These are phyloP conservation scores for Toxoplasma gondii DNA, from an alignment of 169 alveolate species.

Conservation along the genomic window DNA sequence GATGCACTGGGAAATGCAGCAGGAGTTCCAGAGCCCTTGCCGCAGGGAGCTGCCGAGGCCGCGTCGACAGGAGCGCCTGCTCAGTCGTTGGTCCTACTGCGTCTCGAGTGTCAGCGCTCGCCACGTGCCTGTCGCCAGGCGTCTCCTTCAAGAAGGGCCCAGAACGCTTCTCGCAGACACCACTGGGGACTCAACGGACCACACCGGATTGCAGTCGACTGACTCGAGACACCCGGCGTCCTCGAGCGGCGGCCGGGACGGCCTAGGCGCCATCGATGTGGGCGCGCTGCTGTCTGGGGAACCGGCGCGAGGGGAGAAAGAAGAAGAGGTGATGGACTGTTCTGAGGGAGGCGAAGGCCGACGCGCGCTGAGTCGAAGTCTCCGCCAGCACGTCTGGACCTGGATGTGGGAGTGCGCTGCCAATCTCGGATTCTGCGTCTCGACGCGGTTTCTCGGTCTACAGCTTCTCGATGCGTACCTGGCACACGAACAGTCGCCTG, in stretches of 20 bases:
- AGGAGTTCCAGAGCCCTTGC: neutral
- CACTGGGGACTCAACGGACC: neutral
- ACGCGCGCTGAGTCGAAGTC: neutral
- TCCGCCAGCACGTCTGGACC: slow-evolving; percentile 16
- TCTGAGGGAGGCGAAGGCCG: neutral
- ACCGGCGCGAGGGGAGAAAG: neutral
- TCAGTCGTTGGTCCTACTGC: slow-evolving; percentile 14
- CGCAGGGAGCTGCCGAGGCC: neutral
- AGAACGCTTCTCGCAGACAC: no score
- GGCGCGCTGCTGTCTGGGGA: neutral
- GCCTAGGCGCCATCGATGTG: neutral
- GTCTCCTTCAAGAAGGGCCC: neutral
- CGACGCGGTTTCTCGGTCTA: slow-evolving; percentile 37
- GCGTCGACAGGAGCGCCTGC: neutral
- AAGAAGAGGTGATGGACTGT: neutral
- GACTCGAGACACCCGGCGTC: neutral
- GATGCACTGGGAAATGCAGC: slow-evolving; percentile 7
- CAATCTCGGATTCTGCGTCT: slow-evolving; percentile 21
- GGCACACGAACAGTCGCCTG: slow-evolving; percentile 15
- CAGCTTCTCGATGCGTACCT: slow-evolving; percentile 45
- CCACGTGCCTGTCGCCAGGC: neutral
- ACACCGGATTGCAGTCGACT: neutral
- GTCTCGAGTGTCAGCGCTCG: neutral
- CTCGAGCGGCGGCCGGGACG: neutral
- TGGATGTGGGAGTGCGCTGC: slow-evolving; percentile 55